phyloP scores from a whole-genome alignment of 2,329 filamentous ascomycete species.

The Cladosporium austrohemisphaericum region DNA sequence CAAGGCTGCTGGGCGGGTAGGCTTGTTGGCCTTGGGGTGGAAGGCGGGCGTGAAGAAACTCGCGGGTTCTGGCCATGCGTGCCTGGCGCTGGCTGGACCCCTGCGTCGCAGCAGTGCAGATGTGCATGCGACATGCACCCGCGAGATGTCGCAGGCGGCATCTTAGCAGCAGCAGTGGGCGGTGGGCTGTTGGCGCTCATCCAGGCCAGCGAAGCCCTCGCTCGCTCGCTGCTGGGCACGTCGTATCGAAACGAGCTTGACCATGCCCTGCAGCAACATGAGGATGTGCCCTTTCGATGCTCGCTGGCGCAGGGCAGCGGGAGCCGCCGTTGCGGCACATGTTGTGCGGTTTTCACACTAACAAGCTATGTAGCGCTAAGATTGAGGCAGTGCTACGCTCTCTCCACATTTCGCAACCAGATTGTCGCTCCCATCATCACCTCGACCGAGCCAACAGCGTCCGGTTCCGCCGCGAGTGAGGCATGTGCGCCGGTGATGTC shows the following conservation, averaged over 20 bases:
- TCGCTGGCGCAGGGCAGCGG: background rate
- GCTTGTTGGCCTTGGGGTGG: constrained; percentile 6
- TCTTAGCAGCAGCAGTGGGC: no score
- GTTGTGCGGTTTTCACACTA: constrained; percentile 12
- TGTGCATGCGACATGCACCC: background rate
- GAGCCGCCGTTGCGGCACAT: constrained; percentile 4
- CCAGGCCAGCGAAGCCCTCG: no score
- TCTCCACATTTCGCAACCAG: constrained; percentile 16
- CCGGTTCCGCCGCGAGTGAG: constrained; percentile 8
- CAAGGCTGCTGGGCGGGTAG: constrained; percentile 12
- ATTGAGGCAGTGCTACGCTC: constrained; percentile 15
- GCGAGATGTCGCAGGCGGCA: constrained; percentile 1
- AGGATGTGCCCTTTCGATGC: background rate
- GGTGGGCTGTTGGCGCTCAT: no score
- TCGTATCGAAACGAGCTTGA: no score
- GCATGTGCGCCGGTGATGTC: constrained; percentile 13
- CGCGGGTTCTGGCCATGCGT: constrained; percentile 12
- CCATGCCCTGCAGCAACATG: background rate
- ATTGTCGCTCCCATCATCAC: constrained; percentile 13
- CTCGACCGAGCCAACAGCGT: constrained; percentile 10
- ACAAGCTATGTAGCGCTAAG: constrained; percentile 8
- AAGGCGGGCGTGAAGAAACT: constrained; percentile 14
- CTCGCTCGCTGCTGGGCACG: no score
- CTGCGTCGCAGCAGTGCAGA: constrained; percentile 8
- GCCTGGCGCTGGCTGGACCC: constrained; percentile 14